phyloP scores from a whole-genome alignment of 768 basidiomycete genomes.

The Russula emetica region DNA sequence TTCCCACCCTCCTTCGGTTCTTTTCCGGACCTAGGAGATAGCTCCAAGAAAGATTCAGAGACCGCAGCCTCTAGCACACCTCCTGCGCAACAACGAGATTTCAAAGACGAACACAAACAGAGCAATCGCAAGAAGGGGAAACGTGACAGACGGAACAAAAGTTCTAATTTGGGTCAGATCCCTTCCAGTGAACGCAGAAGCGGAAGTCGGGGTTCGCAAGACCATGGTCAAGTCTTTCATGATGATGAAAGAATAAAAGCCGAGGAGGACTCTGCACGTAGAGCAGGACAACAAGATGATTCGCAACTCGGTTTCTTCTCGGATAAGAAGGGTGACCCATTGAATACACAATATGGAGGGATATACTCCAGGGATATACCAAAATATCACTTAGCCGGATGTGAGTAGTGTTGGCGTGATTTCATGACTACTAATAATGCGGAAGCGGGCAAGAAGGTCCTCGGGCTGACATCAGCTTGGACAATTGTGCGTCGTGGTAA shows the following conservation, averaged over 20 bases:
- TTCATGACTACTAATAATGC: constrained; percentile 20
- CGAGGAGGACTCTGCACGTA: constrained; percentile 36
- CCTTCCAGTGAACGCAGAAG: constrained; percentile 32
- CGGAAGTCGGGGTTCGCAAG: constrained; percentile 4
- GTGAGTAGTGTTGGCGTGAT: constrained; percentile 12
- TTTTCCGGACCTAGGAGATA: constrained; percentile 59
- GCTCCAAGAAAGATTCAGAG: constrained; percentile 35
- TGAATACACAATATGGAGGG: constrained; percentile 27
- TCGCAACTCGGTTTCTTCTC: constrained; percentile 48
- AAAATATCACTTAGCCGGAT: constrained; percentile 24
- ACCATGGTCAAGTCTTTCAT: constrained; percentile 15
- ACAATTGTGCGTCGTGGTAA: constrained; percentile 16
- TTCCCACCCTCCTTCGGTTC: constrained; percentile 65
- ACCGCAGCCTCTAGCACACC: constrained; percentile 17
- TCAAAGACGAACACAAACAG: constrained; percentile 29
- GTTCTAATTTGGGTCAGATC: constrained; percentile 14
- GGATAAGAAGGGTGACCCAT: constrained; percentile 38
- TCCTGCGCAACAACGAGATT: constrained; percentile 23
- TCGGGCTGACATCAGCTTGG: constrained; percentile 22
- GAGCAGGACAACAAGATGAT: constrained; percentile 31
- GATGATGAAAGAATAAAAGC: constrained; percentile 36
- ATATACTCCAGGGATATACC: constrained; percentile 24
- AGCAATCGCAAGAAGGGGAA: constrained; percentile 33
- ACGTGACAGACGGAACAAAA: constrained; percentile 18
- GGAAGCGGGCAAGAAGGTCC: constrained; percentile 27